phyloP scores from a whole-genome alignment of 1,284 basidiomycete genomes.

The Rhodotorula mucilaginosa region DNA sequence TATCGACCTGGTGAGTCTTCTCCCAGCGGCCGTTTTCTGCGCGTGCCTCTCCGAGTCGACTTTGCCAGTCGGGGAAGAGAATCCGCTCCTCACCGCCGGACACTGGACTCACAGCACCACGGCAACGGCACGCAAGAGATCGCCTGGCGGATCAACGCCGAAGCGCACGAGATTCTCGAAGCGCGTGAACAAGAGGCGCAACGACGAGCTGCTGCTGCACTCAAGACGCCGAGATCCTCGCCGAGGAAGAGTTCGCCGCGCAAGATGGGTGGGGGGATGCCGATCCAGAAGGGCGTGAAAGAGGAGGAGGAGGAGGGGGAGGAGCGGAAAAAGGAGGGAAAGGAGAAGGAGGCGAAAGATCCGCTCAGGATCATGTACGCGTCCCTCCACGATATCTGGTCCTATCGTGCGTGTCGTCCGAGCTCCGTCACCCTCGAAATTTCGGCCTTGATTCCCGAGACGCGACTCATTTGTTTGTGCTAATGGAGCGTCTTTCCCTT shows the following conservation, averaged over 20 bases:
- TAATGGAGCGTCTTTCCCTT: no score
- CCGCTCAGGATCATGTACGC: slow-evolving; percentile 77
- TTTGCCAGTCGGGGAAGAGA: no score
- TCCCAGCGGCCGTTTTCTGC: no score
- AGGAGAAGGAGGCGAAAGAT: slow-evolving; percentile 47
- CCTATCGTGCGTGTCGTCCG: slow-evolving; percentile 35
- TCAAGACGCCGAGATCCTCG: neutral
- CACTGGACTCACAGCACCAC: slow-evolving; percentile 11
- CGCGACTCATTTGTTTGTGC: neutral
- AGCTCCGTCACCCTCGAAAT: neutral
- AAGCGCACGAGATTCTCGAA: slow-evolving; percentile 60
- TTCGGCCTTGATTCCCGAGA: neutral
- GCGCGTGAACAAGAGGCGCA: neutral
- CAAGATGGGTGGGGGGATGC: neutral
- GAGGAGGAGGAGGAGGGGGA: neutral
- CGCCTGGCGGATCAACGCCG: slow-evolving; percentile 86
- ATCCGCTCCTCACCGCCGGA: neutral
- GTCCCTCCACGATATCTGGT: slow-evolving; percentile 76
- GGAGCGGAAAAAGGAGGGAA: neutral
- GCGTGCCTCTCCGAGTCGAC: no score
- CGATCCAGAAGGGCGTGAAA: neutral
- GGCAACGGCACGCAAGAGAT: slow-evolving; percentile 93
- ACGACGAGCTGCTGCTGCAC: neutral
- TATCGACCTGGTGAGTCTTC: slow-evolving; percentile 71
- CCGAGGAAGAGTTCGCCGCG: slow-evolving; percentile 14